Conservation (phyloP, 169 alveolate genomes). For the Plasmodium berghei region DNA sequence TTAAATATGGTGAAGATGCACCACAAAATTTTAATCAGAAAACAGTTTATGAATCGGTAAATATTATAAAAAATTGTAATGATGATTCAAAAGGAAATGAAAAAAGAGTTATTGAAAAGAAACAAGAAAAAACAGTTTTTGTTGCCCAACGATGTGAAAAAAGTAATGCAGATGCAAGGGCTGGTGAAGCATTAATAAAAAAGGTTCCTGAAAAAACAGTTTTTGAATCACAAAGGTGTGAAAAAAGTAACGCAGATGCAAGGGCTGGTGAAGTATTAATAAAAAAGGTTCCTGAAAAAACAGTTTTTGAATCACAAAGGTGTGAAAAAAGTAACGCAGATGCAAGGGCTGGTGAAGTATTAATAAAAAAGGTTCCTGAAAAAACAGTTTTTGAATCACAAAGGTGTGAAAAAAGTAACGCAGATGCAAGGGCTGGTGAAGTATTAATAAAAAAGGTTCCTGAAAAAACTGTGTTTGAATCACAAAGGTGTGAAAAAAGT, state of each 20-base stretch:
- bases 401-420: conserved; percentile 20
- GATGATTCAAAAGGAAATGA: not conserved
- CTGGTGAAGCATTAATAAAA: not conserved
- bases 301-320: conserved; percentile 44
- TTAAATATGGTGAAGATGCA: conserved; percentile 69
- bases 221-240: conserved; percentile 17
- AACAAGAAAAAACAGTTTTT: conserved; percentile 22
- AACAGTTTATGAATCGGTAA: conserved; percentile 14
- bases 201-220: conserved; percentile 6
- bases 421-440: conserved; percentile 50
- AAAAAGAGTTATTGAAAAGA: not conserved
- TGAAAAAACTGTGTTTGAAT: conserved; percentile 12
- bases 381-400: conserved; percentile 28
- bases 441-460: conserved; percentile 2
- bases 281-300: conserved; percentile 4
- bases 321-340: conserved; percentile 11
- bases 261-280: conserved; percentile 15
- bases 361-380: not conserved
- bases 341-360: conserved; percentile 17
- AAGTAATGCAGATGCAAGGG: conserved; percentile 29
- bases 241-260: conserved; percentile 39
- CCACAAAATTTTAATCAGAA: not conserved
- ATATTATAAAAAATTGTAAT: not conserved
- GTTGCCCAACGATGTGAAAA: conserved; percentile 20
- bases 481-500: conserved; percentile 10